phyloP scores from a whole-genome alignment of 176 grass and related monocot species.

The Ampelocalamus luodianensis region DNA sequence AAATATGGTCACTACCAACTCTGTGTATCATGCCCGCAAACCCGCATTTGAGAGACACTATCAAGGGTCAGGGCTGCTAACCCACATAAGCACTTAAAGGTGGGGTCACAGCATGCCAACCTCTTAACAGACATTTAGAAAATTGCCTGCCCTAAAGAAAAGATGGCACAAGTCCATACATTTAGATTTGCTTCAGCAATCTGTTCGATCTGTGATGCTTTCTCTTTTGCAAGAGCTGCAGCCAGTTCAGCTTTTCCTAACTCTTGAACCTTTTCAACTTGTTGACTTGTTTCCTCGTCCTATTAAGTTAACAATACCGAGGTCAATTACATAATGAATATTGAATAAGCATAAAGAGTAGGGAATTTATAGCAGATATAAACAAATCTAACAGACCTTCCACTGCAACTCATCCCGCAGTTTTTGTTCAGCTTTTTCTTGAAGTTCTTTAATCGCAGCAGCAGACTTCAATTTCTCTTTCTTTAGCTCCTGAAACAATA shows the following conservation, averaged over 20 bases:
- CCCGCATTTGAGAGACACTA: background rate
- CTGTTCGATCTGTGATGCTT: conserved; percentile 86
- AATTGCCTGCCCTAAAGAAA: conserved; percentile 25
- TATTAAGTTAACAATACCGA: conserved; percentile 39
- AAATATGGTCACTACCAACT: background rate
- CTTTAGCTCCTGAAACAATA: conserved; percentile 76
- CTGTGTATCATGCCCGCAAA: background rate
- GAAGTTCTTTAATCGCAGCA: conserved; percentile 63
- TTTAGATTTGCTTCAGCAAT: conserved; percentile 97
- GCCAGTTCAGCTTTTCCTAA: conserved; percentile 82
- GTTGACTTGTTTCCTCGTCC: conserved; percentile 74
- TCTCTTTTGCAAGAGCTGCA: conserved; percentile 86
- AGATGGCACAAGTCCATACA: conserved; percentile 57
- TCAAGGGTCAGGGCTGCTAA: background rate
- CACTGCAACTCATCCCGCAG: conserved; percentile 70
- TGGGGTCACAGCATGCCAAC: conserved; percentile 10
- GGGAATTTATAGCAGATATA: conserved; percentile 6
- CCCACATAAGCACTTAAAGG: background rate
- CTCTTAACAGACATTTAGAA: conserved; percentile 22
- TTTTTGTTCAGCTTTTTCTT: conserved; percentile 77
- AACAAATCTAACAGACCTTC: conserved; percentile 58
- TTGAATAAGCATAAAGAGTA: background rate
- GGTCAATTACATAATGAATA: conserved; percentile 24
- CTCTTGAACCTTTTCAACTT: conserved; percentile 79
- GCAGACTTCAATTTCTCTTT: conserved; percentile 79